These are phyloP conservation scores for Rhodomyrtus psidioides DNA, from an alignment of 441 rosid species.

Conservation along the genomic window DNA sequence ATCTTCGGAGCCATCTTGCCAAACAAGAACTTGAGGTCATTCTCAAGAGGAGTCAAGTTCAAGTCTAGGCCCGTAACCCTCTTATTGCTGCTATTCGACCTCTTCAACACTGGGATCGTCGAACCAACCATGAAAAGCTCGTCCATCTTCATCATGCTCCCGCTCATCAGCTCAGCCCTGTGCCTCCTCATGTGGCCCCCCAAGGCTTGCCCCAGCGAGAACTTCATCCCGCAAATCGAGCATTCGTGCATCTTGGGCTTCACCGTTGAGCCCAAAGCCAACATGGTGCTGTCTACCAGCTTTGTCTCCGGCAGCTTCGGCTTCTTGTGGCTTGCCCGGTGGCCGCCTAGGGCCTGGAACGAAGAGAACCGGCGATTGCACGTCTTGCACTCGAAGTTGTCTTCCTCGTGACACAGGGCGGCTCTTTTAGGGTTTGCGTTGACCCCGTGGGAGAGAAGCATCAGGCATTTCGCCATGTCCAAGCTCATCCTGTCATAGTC, in stretches of 20 bases:
- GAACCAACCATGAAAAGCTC: not conserved
- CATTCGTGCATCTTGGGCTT: slow-evolving; percentile 30
- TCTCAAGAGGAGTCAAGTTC: slow-evolving; percentile 3
- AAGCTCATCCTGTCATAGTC: slow-evolving; percentile 9
- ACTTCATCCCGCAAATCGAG: slow-evolving; percentile 30
- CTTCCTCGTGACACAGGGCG: not conserved
- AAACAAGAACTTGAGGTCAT: not conserved
- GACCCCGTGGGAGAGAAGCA: slow-evolving; percentile 23
- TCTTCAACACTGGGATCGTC: not conserved
- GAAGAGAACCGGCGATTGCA: slow-evolving; percentile 47
- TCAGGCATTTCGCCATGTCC: slow-evolving; percentile 32
- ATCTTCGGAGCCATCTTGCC: slow-evolving; percentile 7
- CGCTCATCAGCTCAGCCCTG: not conserved
- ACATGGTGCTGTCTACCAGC: not conserved
- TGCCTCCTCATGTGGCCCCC: not conserved
- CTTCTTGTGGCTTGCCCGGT: slow-evolving; percentile 60
- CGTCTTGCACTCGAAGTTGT: slow-evolving; percentile 46
- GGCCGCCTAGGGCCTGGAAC: slow-evolving; percentile 70
- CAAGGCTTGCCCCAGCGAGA: slow-evolving; percentile 11
- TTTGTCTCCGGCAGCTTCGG: slow-evolving; percentile 6
- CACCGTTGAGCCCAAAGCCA: not conserved
- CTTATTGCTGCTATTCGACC: not conserved
- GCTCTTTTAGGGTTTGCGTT: not conserved
- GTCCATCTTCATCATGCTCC: not conserved
- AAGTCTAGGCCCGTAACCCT: not conserved